Evolutionary conservation across 305 asterid species (phyloP), one percentile per base, ranked within the genome.

Genomic region (Solanum hybrid): DNA sequence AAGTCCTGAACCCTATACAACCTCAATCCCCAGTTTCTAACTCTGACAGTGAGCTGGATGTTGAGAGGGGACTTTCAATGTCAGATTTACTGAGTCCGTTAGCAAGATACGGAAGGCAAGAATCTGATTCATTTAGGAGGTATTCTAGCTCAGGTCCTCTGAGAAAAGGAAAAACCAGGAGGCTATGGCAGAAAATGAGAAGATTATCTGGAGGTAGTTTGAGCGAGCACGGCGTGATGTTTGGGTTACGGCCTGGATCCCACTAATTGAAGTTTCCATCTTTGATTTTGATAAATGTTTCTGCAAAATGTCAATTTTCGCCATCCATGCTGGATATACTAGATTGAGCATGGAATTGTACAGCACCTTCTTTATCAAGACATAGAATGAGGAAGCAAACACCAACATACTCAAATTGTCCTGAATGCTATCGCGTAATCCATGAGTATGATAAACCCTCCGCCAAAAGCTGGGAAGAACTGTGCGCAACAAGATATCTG

Each of bases 71-170:
- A 79, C 92, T 93, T 89, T 92, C 98, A 0, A 87, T 91, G 93
- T 97, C 98, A 0, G 98, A 93, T 92, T 93, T 97, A 11, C 89
- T 94, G 94, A 91, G 95, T 40, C 92, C 95, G 2, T 90, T 95
- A 18, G 91, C 92, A 4, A 91, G 92, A 73, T 91, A 90, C 16
- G 95, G 92, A 11, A 88, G 80, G 83, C 93, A 91, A 31, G 96
- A 93, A 51, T 91, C 93, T 0, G 97, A 92, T 79, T 91, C 98
- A 28, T 90, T 91, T 20, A 91, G 95, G 94, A 92, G 96, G 93
- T 91, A 94, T 83, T 94, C 98, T 10, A 95, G 95, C 90, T 96
- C 99, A 13, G 99, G 98, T 8, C 96, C 96, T 20, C 78, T 94
- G 76, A 92, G 96, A 42, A 90, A 92, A 8, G 94, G 94, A 87